Evolutionary conservation across 2,329 filamentous ascomycete species (phyloP), one percentile per base, ranked within the genome.

Genomic region (Endoconidiophora laricicola): DNA sequence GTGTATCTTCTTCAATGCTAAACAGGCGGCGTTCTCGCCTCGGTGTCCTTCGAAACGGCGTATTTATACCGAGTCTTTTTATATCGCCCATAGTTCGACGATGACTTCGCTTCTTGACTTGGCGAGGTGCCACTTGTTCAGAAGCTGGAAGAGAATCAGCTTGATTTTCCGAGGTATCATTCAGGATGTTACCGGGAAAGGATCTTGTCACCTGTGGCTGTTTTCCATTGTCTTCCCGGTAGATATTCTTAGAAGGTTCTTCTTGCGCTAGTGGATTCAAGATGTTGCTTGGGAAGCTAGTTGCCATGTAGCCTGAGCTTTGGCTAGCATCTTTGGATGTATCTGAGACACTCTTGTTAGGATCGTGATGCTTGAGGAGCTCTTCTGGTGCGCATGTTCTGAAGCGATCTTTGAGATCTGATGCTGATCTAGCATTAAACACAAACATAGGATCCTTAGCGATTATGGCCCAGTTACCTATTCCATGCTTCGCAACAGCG

Each of bases 391-490:
- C 81, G 58, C 77, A 81, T 3, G 78, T 81, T 46, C 78, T 69
- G 58, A 81, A 81, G 10, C 78, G 69, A 59, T 81, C 78, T 59
- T 81, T 81, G 46, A 81, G 60, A 57, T 81, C 78, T 6, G 75
- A 75, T 3, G 76, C 74, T 1, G 72, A 74, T 52, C 78, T 71
- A 14, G 69, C 69, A 56, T 79, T 76, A 63, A 81, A 81, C 9
- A 61, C 67, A 58, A 78, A 81, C 40, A 70, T 70, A 0, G 69
- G 61, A 54, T 81, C 78, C 46, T 78, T 74, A 22, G 81, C 62
- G 29, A 81, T 81, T 50, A 68, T 73, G 6, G 74, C 79, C 78
- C 78, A 81, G 56, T 74, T 77, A 37, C 78, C 78, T 6, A 81
- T 72, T 1, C 78, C 78, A 57, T 81, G 71, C 29, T 74, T 72